A percentile compares a stretch with the other conserved stretches of the same genome.
phyloP scores from a whole-genome alignment of 2,329 filamentous ascomycete species.

The Phaeosphaeria sp. region DNA sequence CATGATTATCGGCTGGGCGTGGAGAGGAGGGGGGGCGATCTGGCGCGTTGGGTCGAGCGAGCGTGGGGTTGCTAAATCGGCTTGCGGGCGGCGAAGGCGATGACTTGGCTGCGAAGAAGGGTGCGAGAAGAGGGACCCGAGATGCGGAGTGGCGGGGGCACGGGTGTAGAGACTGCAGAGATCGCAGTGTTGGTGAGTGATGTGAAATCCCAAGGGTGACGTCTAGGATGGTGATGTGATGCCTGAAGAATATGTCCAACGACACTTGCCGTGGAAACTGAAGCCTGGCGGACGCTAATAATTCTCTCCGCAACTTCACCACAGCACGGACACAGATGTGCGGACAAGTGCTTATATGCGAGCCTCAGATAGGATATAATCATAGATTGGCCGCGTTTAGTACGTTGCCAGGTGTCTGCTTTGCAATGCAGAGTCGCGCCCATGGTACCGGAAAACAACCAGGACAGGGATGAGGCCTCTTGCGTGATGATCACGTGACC shows the following conservation, averaged over 20 bases:
- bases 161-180: slow-evolving; percentile 25
- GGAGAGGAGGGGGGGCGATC: slow-evolving; percentile 16
- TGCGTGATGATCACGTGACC: background rate
- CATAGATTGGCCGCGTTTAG: background rate
- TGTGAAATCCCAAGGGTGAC: slow-evolving; percentile 21
- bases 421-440: background rate
- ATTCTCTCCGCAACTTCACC: background rate
- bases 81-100: slow-evolving; percentile 25
- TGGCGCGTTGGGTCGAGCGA: slow-evolving; percentile 18
- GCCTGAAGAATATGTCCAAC: slow-evolving; percentile 45
- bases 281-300: slow-evolving; percentile 14
- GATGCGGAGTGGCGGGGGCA: slow-evolving; percentile 16
- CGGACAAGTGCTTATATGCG: background rate
- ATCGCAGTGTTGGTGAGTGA: slow-evolving; percentile 37
- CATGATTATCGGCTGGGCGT: slow-evolving; percentile 34
- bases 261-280: slow-evolving; percentile 30
- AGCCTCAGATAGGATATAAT: background rate
- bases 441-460: background rate
- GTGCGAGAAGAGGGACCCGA: slow-evolving; percentile 21
- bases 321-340: background rate
- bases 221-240: slow-evolving; percentile 37
- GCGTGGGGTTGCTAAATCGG: slow-evolving; percentile 30
- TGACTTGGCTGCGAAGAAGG: slow-evolving; percentile 30
- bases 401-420: background rate
- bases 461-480: background rate